phyloP scores from a whole-genome alignment of 805 yeast species.

The Candida maesae region DNA sequence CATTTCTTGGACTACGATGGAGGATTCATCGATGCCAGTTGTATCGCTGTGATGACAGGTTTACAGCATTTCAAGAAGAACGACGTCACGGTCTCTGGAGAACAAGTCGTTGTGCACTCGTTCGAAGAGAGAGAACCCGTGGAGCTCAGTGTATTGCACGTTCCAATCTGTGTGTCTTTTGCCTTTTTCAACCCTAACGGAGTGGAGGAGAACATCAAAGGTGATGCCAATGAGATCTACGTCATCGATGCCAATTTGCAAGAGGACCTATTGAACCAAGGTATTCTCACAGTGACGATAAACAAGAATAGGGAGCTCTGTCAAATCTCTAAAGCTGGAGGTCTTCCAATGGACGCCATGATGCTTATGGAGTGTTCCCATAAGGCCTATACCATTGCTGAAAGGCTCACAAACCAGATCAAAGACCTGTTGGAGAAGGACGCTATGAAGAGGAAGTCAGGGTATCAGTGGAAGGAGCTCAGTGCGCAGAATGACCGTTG shows the following conservation, averaged over 20 bases:
- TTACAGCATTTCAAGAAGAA: constrained; percentile 80
- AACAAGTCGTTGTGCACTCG: constrained; percentile 62
- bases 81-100: constrained; percentile 70
- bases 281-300: constrained; percentile 78
- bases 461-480: constrained; percentile 24
- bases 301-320: constrained; percentile 90
- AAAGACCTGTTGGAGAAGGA: constrained; percentile 39
- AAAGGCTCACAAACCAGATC: constrained; percentile 60
- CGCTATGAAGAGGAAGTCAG: constrained; percentile 20
- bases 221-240: constrained; percentile 57
- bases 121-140: constrained; percentile 82
- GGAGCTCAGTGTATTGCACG: constrained; percentile 77
- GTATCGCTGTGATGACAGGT: constrained; percentile 87
- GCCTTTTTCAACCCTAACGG: constrained; percentile 73
- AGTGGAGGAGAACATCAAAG: constrained; percentile 66
- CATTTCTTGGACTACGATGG: constrained; percentile 91
- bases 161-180: constrained; percentile 86
- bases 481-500: constrained; percentile 26
- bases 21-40: constrained; percentile 84
- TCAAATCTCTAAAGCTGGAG: constrained; percentile 88
- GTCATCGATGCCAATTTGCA: constrained; percentile 71
- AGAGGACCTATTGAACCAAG: constrained; percentile 76
- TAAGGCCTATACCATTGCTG: constrained; percentile 62
- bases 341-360: constrained; percentile 73
- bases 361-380: constrained; percentile 64